Conservation (phyloP, 306 rosid genomes). For the Inga leiocalycina region DNA sequence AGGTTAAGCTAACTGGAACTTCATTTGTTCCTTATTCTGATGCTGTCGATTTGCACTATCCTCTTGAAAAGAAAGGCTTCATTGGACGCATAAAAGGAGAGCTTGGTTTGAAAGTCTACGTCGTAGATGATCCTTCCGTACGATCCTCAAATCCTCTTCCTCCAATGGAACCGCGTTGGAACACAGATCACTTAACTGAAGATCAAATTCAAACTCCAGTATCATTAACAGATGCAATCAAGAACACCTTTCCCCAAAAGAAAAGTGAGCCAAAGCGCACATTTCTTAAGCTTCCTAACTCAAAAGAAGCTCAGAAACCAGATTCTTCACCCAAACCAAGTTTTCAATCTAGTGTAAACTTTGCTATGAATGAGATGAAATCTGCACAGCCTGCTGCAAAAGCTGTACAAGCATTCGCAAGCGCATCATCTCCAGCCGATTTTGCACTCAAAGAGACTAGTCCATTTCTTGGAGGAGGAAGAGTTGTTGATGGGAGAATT, state of each 20-base stretch:
- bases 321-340: slow-evolving; percentile 33
- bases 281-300: slow-evolving; percentile 64
- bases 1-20: slow-evolving; percentile 72
- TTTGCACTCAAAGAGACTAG: slow-evolving; percentile 73
- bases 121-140: slow-evolving; percentile 68
- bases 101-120: slow-evolving; percentile 88
- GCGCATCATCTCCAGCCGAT: slow-evolving; percentile 55
- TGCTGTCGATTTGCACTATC: slow-evolving; percentile 83
- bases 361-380: slow-evolving; percentile 66
- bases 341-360: slow-evolving; percentile 42
- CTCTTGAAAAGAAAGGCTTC: slow-evolving; percentile 65
- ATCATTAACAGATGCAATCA: slow-evolving; percentile 40
- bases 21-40: slow-evolving; percentile 86
- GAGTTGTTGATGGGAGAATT: slow-evolving; percentile 70
- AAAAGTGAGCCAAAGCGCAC: slow-evolving; percentile 55
- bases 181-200: slow-evolving; percentile 29
- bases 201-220: slow-evolving; percentile 41
- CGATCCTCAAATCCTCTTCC: slow-evolving; percentile 78
- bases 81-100: slow-evolving; percentile 78
- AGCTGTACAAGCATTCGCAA: slow-evolving; percentile 44
- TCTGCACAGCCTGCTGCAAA: slow-evolving; percentile 52
- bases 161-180: slow-evolving; percentile 53
- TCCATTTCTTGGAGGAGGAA: slow-evolving; percentile 91
- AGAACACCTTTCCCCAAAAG: slow-evolving; percentile 43
- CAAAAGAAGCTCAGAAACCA: slow-evolving; percentile 37